Percentiles rank a stretch among this genome's conserved stretches.
These are phyloP conservation scores for Alternaria sp. DNA, from an alignment of 2,329 filamentous ascomycete species.

Conservation along the genomic window DNA sequence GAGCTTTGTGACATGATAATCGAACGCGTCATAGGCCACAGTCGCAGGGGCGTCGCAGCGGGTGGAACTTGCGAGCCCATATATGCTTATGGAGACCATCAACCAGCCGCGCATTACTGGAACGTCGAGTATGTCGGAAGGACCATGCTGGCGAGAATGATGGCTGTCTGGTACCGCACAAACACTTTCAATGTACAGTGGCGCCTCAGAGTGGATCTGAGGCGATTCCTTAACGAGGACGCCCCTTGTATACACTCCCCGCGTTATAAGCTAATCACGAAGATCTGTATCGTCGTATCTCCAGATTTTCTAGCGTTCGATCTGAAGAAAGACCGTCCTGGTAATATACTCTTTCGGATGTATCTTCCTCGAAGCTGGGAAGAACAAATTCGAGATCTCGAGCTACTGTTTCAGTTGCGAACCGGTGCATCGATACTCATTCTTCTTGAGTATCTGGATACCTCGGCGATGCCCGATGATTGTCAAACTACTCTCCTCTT, in stretches of 20 bases:
- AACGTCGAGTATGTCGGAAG: neutral
- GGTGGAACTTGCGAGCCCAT: neutral
- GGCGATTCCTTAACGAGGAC: neutral
- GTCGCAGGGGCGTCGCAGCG: neutral
- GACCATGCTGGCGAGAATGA: neutral
- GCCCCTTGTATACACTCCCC: neutral
- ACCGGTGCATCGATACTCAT: neutral
- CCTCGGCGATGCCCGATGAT: neutral
- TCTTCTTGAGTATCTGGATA: neutral
- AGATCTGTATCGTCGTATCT: neutral
- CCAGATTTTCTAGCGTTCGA: neutral
- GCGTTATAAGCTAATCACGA: neutral
- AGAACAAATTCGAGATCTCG: neutral
- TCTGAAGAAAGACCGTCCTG: neutral
- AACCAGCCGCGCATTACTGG: neutral
- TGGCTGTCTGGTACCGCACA: neutral
- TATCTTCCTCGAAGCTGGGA: neutral
- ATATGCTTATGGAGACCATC: fast-evolving
- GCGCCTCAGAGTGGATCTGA: neutral
- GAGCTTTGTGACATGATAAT: neutral
- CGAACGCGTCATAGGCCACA: neutral
- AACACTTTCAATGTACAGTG: neutral
- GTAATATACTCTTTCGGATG: neutral
- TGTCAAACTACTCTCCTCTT: neutral
- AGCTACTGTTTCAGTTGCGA: neutral